Base-by-base conservation (phyloP, 2,329 filamentous ascomycete genomes). In the Alternaria alternata region DNA sequence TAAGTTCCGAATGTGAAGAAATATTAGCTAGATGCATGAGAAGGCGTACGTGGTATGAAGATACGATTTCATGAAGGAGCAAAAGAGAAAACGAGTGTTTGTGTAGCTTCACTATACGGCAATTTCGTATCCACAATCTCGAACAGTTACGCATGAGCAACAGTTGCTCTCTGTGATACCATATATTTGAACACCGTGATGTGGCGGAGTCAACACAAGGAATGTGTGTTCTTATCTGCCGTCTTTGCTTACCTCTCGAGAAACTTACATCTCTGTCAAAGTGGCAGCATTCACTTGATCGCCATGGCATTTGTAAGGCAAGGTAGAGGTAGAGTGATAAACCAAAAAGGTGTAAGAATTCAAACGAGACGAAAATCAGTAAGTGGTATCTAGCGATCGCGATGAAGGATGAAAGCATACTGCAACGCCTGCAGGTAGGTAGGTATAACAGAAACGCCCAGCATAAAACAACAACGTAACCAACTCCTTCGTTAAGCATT, bases 1-100 rank as follows among this genome's bases (percentile, higher is more conserved):
- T 70, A 44, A 59, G 22, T 36, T 54, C 7, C 3, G 3, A 3
- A 30, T 22, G 34, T 36, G 12, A 20, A 24, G 30, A 30, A 11
- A 52, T 14, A 47, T 46, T 12, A 24, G 54, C 14, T 16, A 14
- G 46, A 16, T 57, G 57, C 57, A 60, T 61, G 47, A 14, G 22
- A 48, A 48, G 60, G 60, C 39, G 46, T 48, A 57, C 36, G 36
- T 39, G 53, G 47, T 26, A 61, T 51, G 59, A 48, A 34, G 47
- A 55, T 32, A 62, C 26, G 57, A 61, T 43, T 51, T 54, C 48
- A 62, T 47, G 48, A 61, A 36, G 49, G 8, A 36, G 42, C 41
- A 54, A 42, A 30, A 39, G 18, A 47, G 36, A 28, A 28, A 18
- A 26, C 24, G 9, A 16, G 28, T 24, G 26, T 8, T 14, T 44